Evolutionary conservation across 2,329 filamentous ascomycete genomes (phyloP).

Genomic region (Domatiomyces catenatus): DNA sequence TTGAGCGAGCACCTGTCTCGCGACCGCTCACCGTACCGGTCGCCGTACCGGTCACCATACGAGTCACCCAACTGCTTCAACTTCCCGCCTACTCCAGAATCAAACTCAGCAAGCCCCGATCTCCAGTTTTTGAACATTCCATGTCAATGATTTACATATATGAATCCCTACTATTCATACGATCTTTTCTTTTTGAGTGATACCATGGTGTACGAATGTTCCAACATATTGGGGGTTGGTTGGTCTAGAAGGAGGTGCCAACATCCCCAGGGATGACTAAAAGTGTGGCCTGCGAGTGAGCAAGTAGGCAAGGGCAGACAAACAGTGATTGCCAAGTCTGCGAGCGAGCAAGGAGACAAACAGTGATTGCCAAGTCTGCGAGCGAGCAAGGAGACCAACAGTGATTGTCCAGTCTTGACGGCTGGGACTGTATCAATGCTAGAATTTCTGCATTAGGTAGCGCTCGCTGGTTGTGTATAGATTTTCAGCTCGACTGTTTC

Average conservation of each 20-base stretch:
- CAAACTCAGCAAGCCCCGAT: slow-evolving; percentile 26
- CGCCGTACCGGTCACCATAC: slow-evolving; percentile 23
- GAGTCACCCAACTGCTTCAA: slow-evolving; percentile 21
- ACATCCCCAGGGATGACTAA: neutral
- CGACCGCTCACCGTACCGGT: slow-evolving; percentile 28
- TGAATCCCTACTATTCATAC: neutral
- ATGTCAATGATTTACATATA: slow-evolving; percentile 6
- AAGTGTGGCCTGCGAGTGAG: neutral
- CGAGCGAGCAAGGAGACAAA: too few species aligned
- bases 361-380: neutral
- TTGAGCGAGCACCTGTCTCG: slow-evolving; percentile 25
- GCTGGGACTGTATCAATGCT: too few species aligned
- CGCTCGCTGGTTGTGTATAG: too few species aligned
- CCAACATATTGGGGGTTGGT: neutral
- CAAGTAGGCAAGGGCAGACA: neutral
- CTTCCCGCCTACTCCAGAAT: slow-evolving; percentile 29
- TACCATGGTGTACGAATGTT: neutral
- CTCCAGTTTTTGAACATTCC: slow-evolving; percentile 17
- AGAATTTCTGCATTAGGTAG: too few species aligned
- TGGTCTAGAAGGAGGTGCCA: neutral
- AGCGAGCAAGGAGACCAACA: neutral
- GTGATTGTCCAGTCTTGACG: too few species aligned
- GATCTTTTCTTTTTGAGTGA: neutral
- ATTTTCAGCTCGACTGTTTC: too few species aligned
- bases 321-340: neutral